Percentiles rank a stretch among this genome's conserved stretches.
These are phyloP conservation scores for Marchantia paleacea DNA, from an alignment of 225 moss, liverwort and hornwort genomes.

Conservation along the genomic window DNA sequence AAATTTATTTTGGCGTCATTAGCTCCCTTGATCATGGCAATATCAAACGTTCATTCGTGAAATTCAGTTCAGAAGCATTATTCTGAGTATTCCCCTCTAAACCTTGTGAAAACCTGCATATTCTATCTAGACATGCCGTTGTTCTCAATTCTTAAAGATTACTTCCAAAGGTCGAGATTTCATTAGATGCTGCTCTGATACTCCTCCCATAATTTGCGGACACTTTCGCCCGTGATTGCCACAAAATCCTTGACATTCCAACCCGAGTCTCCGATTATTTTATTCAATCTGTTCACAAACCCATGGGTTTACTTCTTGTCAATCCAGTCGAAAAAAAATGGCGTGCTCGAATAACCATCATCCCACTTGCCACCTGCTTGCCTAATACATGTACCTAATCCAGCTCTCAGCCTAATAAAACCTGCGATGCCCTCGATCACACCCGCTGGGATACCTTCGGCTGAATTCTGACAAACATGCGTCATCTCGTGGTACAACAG, in stretches of 20 bases:
- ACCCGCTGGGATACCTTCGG: no score
- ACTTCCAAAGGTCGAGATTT: no score
- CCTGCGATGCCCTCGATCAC: conserved; percentile 51
- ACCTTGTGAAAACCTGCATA: no score
- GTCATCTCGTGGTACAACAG: conserved; percentile 51
- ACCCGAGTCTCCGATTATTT: conserved; percentile 28
- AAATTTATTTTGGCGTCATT: no score
- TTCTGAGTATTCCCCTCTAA: no score
- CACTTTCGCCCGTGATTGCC: conserved; percentile 23
- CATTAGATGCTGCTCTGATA: no score
- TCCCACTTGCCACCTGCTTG: conserved; percentile 42
- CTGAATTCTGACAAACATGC: conserved; percentile 61
- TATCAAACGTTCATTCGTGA: no score
- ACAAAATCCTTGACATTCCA: conserved; percentile 40
- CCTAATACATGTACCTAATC: conserved; percentile 22
- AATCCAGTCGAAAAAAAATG: conserved; percentile 56
- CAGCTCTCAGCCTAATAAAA: conserved; percentile 36
- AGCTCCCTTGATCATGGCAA: no score
- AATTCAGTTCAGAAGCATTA: no score
- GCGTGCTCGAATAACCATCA: conserved; percentile 44
- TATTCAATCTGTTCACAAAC: conserved; percentile 52
- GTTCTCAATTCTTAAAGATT: no score
- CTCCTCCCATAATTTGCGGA: conserved; percentile 32
- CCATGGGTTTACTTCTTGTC: neutral
- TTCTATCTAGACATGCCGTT: no score